A percentile compares a stretch with the other conserved stretches of the same genome.
Evolutionary conservation across 2,329 filamentous ascomycete genomes (phyloP).

Genomic region (Escovopsis sp.): DNA sequence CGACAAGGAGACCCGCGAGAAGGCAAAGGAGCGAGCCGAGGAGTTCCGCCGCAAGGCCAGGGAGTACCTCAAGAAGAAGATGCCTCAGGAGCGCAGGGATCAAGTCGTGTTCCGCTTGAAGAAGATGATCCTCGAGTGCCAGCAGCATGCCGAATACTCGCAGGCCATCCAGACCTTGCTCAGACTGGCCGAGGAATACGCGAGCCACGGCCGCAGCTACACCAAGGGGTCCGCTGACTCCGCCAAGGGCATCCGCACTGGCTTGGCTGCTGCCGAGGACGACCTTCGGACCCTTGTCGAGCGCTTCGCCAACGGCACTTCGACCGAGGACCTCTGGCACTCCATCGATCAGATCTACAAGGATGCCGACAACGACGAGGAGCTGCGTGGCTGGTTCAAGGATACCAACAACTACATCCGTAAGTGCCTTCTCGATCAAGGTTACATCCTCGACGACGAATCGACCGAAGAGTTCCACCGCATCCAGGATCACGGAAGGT

Average conservation of each 20-base stretch:
- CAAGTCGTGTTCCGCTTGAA: slow-evolving; percentile 83
- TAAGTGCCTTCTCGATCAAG: slow-evolving; percentile 73
- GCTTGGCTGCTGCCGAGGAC: slow-evolving; percentile 57
- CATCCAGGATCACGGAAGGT: slow-evolving; percentile 73
- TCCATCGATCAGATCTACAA: slow-evolving; percentile 74
- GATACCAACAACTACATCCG: slow-evolving; percentile 63
- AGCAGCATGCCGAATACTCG: slow-evolving; percentile 88
- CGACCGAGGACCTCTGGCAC: slow-evolving; percentile 70
- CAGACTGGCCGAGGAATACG: slow-evolving; percentile 71
- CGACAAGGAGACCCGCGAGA: slow-evolving; percentile 47
- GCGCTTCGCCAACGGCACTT: slow-evolving; percentile 91
- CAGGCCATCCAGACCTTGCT: slow-evolving; percentile 83
- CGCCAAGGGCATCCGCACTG: slow-evolving; percentile 57
- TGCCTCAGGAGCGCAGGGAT: slow-evolving; percentile 84
- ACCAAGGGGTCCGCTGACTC: slow-evolving; percentile 50
- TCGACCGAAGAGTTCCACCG: slow-evolving; percentile 71
- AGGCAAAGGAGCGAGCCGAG: slow-evolving; percentile 27
- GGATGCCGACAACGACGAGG: slow-evolving; percentile 73
- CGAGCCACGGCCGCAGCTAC: slow-evolving; percentile 53
- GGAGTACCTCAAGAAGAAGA: slow-evolving; percentile 71
- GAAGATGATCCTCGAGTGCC: slow-evolving; percentile 96
- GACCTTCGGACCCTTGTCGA: slow-evolving; percentile 74
- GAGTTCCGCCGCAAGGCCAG: slow-evolving; percentile 37
- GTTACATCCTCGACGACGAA: slow-evolving; percentile 72
- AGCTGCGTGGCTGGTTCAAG: slow-evolving; percentile 84